Evolutionary conservation across 306 rosid species (phyloP).

Genomic region (Pueraria montana): DNA sequence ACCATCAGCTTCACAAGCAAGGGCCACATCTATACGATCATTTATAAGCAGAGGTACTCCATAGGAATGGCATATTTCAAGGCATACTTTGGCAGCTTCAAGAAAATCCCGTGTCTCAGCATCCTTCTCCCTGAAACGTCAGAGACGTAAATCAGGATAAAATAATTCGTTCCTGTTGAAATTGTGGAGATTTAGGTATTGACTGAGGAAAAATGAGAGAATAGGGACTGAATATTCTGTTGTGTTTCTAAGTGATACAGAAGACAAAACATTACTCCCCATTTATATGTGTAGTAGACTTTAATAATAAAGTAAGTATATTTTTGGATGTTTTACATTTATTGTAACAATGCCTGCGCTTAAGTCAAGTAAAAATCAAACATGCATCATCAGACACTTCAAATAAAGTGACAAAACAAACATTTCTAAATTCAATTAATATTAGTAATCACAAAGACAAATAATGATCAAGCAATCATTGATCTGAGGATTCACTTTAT

Average conservation of each 20-base stretch:
- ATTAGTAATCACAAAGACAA: neutral
- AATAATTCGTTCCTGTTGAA: neutral
- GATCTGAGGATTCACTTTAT: neutral
- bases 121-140: conserved; percentile 80
- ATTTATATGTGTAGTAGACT: neutral
- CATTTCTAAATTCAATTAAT: neutral
- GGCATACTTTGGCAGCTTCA: conserved; percentile 82
- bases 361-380: neutral
- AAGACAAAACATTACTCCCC: neutral
- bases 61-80: conserved; percentile 70
- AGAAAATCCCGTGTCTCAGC: conserved; percentile 75
- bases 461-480: conserved; percentile 29
- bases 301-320: neutral
- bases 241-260: neutral
- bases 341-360: neutral
- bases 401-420: conserved; percentile 17
- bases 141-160: conserved; percentile 19
- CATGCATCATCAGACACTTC: conserved; percentile 35
- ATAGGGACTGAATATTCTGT: neutral
- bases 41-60: conserved; percentile 88
- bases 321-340: neutral
- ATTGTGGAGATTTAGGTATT: neutral
- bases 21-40: conserved; percentile 86
- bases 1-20: conserved; percentile 95
- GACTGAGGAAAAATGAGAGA: neutral